Conservation (phyloP, 306 rosid species). For the Cucumis cinereus region DNA sequence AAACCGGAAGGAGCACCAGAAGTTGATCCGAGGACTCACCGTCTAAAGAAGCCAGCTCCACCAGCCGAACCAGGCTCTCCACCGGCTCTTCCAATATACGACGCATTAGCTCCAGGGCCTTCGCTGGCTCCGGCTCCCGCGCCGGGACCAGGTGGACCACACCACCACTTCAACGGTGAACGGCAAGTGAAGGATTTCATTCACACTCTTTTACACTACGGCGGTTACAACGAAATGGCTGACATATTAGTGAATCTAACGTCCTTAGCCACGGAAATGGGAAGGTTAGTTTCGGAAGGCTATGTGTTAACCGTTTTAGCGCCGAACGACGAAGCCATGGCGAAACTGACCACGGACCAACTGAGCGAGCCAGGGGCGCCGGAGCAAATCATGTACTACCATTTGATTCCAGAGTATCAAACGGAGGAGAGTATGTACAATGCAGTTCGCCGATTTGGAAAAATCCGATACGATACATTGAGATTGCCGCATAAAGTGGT, state of each 20-base stretch:
- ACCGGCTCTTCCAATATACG: slow-evolving; percentile 45
- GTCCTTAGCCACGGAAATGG: slow-evolving; percentile 67
- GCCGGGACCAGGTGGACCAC: slow-evolving; percentile 75
- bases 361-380: slow-evolving; percentile 88
- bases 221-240: slow-evolving; percentile 79
- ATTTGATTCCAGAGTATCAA: slow-evolving; percentile 66
- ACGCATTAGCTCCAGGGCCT: slow-evolving; percentile 73
- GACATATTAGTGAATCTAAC: slow-evolving; percentile 67
- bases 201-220: slow-evolving; percentile 58
- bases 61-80: slow-evolving; percentile 42
- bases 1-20: slow-evolving; percentile 70
- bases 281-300: slow-evolving; percentile 64
- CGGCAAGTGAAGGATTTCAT: slow-evolving; percentile 65
- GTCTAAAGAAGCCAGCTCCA: slow-evolving; percentile 40
- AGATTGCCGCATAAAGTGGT: slow-evolving; percentile 57
- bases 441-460: slow-evolving; percentile 67
- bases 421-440: slow-evolving; percentile 88
- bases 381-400: slow-evolving; percentile 73
- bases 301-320: slow-evolving; percentile 65
- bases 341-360: slow-evolving; percentile 69
- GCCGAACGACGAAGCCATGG: slow-evolving; percentile 81
- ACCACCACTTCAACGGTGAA: slow-evolving; percentile 68
- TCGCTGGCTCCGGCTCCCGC: slow-evolving; percentile 70
- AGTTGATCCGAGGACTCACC: slow-evolving; percentile 56
- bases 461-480: slow-evolving; percentile 52